Percentiles rank a stretch among this genome's conserved stretches.
phyloP scores from a whole-genome alignment of 2,329 filamentous ascomycete species.

The Ophiostoma australiae region DNA sequence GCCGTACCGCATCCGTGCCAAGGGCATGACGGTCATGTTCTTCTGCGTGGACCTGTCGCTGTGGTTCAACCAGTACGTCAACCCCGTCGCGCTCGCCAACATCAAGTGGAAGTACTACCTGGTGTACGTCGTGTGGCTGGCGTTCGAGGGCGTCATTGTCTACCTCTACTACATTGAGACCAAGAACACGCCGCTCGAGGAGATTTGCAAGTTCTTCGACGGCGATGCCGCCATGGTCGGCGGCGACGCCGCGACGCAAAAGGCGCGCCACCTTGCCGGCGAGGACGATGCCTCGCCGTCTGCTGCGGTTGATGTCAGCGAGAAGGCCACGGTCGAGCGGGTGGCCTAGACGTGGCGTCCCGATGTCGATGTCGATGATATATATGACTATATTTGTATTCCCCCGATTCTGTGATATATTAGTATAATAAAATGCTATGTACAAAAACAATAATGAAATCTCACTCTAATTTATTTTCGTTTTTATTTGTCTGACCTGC shows the following conservation, averaged over 20 bases:
- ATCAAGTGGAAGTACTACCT: conserved; percentile 30
- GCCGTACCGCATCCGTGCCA: conserved; percentile 26
- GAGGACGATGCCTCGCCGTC: conserved; percentile 19
- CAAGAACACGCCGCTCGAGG: conserved; percentile 24
- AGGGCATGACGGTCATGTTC: conserved; percentile 25
- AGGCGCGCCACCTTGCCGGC: conserved; percentile 26
- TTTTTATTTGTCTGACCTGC: neutral
- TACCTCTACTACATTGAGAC: conserved; percentile 28
- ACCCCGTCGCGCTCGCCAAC: conserved; percentile 27
- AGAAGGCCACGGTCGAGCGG: conserved; percentile 23
- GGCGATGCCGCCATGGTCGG: conserved; percentile 25
- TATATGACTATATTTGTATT: neutral
- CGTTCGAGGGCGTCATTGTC: conserved; percentile 30
- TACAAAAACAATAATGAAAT: neutral
- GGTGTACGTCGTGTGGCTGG: conserved; percentile 27
- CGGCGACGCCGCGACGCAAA: conserved; percentile 23
- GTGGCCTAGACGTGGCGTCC: neutral
- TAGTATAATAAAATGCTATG: neutral
- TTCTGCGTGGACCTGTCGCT: conserved; percentile 23
- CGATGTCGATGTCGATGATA: neutral
- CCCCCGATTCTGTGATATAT: neutral
- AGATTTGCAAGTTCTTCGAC: conserved; percentile 50
- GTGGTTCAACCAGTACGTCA: conserved; percentile 28
- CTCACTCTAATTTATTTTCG: neutral
- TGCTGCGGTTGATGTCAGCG: conserved; percentile 13